These are phyloP conservation scores for Candida rishiriensis DNA, from an alignment of 805 yeast genomes.

Conservation along the genomic window DNA sequence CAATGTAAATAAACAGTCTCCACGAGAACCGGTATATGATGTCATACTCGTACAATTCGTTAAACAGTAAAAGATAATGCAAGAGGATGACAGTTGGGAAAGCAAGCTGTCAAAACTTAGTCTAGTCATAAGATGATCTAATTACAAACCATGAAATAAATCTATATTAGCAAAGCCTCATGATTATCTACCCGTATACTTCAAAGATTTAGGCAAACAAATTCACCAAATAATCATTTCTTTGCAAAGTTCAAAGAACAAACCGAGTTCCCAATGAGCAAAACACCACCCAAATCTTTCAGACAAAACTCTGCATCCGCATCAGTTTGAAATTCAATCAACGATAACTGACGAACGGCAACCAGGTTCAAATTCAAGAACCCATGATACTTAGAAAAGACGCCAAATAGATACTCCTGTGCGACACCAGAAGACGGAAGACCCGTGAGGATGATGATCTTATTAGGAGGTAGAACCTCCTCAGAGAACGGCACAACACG, in stretches of 20 bases:
- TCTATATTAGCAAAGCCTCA: too few relatives aligned
- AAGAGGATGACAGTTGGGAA: too few relatives aligned
- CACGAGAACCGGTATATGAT: too few relatives aligned
- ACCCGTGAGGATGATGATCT: constrained; percentile 60
- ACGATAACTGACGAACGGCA: constrained; percentile 63
- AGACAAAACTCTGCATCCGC: constrained; percentile 37
- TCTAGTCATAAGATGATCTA: too few relatives aligned
- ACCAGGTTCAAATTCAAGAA: constrained; percentile 66
- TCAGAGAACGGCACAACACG: constrained; percentile 13
- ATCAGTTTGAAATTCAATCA: constrained; percentile 69
- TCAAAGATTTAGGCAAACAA: too few relatives aligned
- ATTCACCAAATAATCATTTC: constrained; percentile 4
- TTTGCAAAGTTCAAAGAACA: constrained; percentile 30
- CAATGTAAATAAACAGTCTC: too few relatives aligned
- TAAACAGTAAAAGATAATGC: too few relatives aligned
- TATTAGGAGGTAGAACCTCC: constrained; percentile 46
- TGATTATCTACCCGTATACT: too few relatives aligned
- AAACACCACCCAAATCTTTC: constrained; percentile 15
- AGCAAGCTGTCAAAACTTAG: too few relatives aligned
- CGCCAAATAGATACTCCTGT: constrained; percentile 34
- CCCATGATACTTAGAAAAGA: constrained; percentile 53
- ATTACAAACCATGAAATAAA: too few relatives aligned
- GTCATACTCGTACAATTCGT: too few relatives aligned
- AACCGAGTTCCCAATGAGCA: constrained; percentile 16
- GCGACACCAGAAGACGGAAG: constrained; percentile 42